Conservation (phyloP, 208 protist genomes). For the Acanthamoeba pearcei region DNA sequence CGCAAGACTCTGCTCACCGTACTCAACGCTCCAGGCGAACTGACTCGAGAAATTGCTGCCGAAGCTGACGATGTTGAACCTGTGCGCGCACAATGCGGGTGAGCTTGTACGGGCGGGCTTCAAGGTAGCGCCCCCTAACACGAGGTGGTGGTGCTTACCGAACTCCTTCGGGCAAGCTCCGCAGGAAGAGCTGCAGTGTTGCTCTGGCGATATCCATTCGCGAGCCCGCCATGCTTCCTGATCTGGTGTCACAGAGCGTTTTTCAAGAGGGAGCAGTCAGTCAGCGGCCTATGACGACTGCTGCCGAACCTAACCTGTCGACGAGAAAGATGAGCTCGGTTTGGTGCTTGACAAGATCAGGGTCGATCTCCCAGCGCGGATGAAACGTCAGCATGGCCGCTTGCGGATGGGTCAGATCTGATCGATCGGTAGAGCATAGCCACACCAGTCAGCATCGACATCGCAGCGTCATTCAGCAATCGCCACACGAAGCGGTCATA, state of each 20-base stretch:
- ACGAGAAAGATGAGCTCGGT: slow-evolving; percentile 13
- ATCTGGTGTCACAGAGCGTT: slow-evolving; percentile 25
- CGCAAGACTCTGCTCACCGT: slow-evolving; percentile 62
- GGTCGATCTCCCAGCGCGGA: not conserved
- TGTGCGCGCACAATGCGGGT: not conserved
- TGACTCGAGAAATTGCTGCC: slow-evolving; percentile 61
- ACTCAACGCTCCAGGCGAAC: slow-evolving; percentile 20
- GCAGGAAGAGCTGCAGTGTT: slow-evolving; percentile 80
- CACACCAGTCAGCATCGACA: not conserved
- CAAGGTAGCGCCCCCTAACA: no score
- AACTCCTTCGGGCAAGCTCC: slow-evolving; percentile 74
- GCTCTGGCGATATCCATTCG: slow-evolving; percentile 74
- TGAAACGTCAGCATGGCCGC: slow-evolving; percentile 11
- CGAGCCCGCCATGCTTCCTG: slow-evolving; percentile 78
- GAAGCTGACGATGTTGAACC: slow-evolving; percentile 78
- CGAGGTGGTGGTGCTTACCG: not conserved
- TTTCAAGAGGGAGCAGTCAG: not conserved
- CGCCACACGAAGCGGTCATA: not conserved
- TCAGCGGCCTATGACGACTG: no score
- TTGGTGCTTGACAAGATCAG: not conserved
- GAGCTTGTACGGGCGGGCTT: not conserved
- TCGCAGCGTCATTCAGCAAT: no score
- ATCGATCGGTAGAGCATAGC: not conserved
- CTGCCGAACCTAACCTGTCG: not conserved
- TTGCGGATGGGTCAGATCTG: not conserved